These are phyloP conservation scores for Tuber indicum DNA, from an alignment of 495 filamentous ascomycete species.

Conservation along the genomic window DNA sequence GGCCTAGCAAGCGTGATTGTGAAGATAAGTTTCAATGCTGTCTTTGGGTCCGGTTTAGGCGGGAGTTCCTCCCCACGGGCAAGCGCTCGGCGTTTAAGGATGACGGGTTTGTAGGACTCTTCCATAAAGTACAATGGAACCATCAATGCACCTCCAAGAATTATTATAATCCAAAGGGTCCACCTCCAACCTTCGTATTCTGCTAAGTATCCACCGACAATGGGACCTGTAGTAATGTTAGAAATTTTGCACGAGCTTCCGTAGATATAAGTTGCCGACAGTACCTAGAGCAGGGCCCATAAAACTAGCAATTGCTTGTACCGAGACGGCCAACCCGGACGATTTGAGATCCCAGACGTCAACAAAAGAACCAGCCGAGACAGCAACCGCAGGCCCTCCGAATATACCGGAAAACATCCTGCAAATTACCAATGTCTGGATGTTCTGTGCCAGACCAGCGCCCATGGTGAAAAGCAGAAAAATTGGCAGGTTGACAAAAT, in stretches of 20 bases:
- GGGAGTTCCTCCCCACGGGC: constrained; percentile 45
- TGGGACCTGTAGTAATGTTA: constrained; percentile 52
- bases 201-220: constrained; percentile 72
- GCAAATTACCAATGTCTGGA: constrained; percentile 60
- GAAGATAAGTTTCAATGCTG: constrained; percentile 48
- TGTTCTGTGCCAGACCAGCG: constrained; percentile 56
- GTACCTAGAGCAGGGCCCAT: constrained; percentile 41
- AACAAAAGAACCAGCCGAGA: constrained; percentile 42
- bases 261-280: constrained; percentile 3
- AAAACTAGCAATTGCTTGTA: constrained; percentile 42
- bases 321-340: constrained; percentile 39
- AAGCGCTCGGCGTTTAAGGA: constrained; percentile 51
- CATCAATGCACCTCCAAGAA: constrained; percentile 62
- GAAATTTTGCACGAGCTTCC: background rate
- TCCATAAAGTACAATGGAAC: constrained; percentile 57
- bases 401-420: constrained; percentile 77
- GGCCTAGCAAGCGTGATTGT: constrained; percentile 57
- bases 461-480: constrained; percentile 66
- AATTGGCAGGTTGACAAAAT: constrained; percentile 56
- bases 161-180: constrained; percentile 75
- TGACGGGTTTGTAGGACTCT: constrained; percentile 61
- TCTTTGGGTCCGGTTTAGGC: constrained; percentile 42
- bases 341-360: constrained; percentile 42
- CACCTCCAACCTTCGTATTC: constrained; percentile 63
- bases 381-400: constrained; percentile 47